Evolutionary conservation across 83 land plant species (phyloP).

Genomic region (Picea abies): DNA sequence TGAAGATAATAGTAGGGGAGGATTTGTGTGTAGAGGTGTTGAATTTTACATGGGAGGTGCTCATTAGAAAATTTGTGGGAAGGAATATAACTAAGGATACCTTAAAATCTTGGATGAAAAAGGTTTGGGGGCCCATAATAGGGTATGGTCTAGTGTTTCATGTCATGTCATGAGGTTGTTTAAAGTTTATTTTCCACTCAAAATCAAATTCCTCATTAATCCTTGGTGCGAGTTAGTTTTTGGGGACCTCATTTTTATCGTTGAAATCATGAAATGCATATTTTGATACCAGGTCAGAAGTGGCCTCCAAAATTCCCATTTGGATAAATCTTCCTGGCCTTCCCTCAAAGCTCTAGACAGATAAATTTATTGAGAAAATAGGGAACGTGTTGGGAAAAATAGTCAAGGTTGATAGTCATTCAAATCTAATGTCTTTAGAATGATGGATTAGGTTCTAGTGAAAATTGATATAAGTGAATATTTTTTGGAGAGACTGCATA

Average conservation of each 20-base stretch:
- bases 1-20: not conserved
- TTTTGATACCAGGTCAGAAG: not conserved
- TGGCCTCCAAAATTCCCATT: not conserved
- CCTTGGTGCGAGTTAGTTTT: not conserved
- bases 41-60: not conserved
- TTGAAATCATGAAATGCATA: not conserved
- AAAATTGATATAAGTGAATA: too few relatives aligned
- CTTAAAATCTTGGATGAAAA: not conserved
- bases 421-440: too few relatives aligned
- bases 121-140: not conserved
- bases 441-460: too few relatives aligned
- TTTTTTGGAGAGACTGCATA: too few relatives aligned
- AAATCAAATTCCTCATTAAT: not conserved
- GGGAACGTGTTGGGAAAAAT: too few relatives aligned
- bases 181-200: not conserved
- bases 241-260: not conserved
- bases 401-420: too few relatives aligned
- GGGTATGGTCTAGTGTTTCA: not conserved
- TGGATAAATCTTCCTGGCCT: not conserved
- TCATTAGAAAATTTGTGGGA: not conserved
- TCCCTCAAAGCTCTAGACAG: not conserved
- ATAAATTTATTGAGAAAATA: not conserved
- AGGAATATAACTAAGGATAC: not conserved
- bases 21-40: not conserved
- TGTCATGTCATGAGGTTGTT: not conserved